Evolutionary conservation across 495 filamentous ascomycete species (phyloP).

Genomic region (Penicillium flavigenum): DNA sequence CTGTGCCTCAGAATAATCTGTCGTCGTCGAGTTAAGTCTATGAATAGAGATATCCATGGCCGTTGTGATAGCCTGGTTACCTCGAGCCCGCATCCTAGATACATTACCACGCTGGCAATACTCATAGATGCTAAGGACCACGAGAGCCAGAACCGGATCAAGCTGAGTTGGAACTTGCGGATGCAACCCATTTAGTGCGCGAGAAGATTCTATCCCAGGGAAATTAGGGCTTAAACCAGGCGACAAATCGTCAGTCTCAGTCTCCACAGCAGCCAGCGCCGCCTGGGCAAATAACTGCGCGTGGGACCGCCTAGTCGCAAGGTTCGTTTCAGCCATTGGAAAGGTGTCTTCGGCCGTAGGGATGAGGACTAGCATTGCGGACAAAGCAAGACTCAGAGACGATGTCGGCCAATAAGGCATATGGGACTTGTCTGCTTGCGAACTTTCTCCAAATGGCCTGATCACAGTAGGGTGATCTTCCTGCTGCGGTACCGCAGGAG

Average conservation of each 20-base stretch:
- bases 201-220: conserved; percentile 35
- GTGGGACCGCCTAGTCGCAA: conserved; percentile 44
- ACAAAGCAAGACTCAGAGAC: conserved; percentile 48
- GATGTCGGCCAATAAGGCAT: conserved; percentile 42
- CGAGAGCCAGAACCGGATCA: conserved; percentile 50
- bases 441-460: conserved; percentile 13
- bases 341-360: conserved; percentile 40
- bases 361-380: conserved; percentile 49
- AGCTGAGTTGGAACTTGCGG: conserved; percentile 41
- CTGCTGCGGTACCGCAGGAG: conserved; percentile 32
- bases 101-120: conserved; percentile 55
- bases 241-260: conserved; percentile 45
- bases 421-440: conserved; percentile 18
- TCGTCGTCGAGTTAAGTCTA: conserved; percentile 28
- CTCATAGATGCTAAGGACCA: conserved; percentile 52
- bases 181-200: conserved; percentile 41
- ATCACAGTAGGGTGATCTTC: conserved; percentile 35
- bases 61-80: conserved; percentile 46
- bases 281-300: conserved; percentile 50
- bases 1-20: conserved; percentile 46
- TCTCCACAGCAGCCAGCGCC: conserved; percentile 47
- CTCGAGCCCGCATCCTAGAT: conserved; percentile 50
- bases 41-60: conserved; percentile 50
- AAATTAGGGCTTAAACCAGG: conserved; percentile 28
- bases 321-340: conserved; percentile 31